Base-by-base conservation (phyloP, 345 rosid species). In the Garcia nutans region DNA sequence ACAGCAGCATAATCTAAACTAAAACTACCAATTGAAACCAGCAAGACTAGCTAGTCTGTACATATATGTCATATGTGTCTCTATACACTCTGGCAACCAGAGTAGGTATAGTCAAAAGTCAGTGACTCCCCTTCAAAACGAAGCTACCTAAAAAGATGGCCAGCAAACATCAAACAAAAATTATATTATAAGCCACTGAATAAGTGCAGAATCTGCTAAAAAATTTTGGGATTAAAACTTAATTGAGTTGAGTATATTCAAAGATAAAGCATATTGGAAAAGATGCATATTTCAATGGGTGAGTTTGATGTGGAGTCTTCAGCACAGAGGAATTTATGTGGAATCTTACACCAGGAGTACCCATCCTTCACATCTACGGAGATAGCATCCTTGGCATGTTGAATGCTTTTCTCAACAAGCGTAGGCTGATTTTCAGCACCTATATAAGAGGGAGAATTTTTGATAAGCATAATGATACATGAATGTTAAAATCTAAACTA, bases 311-410 rank as follows among this genome's bases (percentile, higher is more conserved):
- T 22, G 37, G 41, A 41, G 67, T 72, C 91, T 37, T 24, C 23
- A 37, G 16, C 60, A 58, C 60, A 58, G 58, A 6, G 16, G 45
- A 17, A 64, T 41, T 68, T 55, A 49, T 64, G 49, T 22, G 37
- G 49, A 41, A 70, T 72, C 91, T 84, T 89, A 91, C 95, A 91
- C 95, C 95, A 91, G 77, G 91, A 89, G 79, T 83, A 80, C 37
- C 95, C 95, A 82, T 91, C 93, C 85, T 86, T 91, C 80, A 91
- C 92, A 79, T 91, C 95, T 83, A 91, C 80, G 62, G 87, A 50
- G 60, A 91, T 86, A 57, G 95, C 95, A 75, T 89, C 93, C 81
- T 84, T 91, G 49, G 95, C 95, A 76, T 89, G 91, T 70, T 76
- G 84, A 76, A 91, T 89, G 84, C 95, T 91, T 82, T 89, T 87